Base-by-base conservation (phyloP, 129 eudicot species). In the Pulicaria dysenterica region DNA sequence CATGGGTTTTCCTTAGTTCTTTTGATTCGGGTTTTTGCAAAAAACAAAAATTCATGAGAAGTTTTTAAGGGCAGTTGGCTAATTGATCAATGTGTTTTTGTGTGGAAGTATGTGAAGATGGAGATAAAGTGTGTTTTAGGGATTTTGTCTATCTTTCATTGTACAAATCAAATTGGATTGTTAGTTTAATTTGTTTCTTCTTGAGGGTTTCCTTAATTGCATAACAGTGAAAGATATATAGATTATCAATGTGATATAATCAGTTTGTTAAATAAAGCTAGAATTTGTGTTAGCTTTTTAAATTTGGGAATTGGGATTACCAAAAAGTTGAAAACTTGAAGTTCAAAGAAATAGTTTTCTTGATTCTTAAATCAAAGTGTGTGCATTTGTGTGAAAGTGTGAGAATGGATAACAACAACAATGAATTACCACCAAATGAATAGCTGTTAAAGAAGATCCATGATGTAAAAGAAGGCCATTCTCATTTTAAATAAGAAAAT, bases 391-490 rank as follows among this genome's bases (percentile, higher is more conserved):
- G 64, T 72, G 34, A 39, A 44, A 58, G 78, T 50, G 54, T 50
- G 45, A 58, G 63, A 74, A 75, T 75, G 79, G 79, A 64, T 42
- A 45, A 31, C 6, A 65, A 50, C 39, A 54, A 45, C 13, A 34
- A 54, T 53, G 56, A 69, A 34, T 14, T 81, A 67, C 81, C 88
- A 58, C 77, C 79, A 31, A 78, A 87, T 15, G 96, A 86, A 73
- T 92, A 91, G 79, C 66, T 91, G 10, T 62, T 91, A 64, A 88
- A 80, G 77, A 88, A 84, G 91, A 86, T 91, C 49, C 85, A 82
- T 45, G 96, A 86, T 40, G 73, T 91, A 5, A 96, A 88, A 67
- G 55, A 72, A 17, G 83, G 89, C 0, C 84, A 91, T 67, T 84
- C 85, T 8, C 87, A 75, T 50, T 67, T 91, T 42, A 82, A 87